Evolutionary conservation across 176 grass and related monocot species (phyloP).

Genomic region (Oryza meridionalis): DNA sequence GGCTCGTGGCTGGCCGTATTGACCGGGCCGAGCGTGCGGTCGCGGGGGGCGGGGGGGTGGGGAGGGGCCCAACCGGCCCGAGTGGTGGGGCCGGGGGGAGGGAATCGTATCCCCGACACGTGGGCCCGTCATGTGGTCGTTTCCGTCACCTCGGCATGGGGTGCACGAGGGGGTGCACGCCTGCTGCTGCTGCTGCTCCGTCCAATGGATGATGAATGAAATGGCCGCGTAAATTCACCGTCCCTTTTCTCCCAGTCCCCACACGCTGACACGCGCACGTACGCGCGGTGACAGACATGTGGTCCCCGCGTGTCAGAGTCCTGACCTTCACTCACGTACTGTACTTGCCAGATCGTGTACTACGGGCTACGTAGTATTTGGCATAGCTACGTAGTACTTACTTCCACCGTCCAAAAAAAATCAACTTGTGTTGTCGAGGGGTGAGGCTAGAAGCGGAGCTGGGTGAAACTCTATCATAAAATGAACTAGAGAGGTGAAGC

Average conservation of each 20-base stretch:
- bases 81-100: background rate
- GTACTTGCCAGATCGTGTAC: too few relatives aligned
- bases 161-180: constrained; percentile 33
- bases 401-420: too few relatives aligned
- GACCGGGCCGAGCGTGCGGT: constrained; percentile 38
- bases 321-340: background rate
- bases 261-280: background rate
- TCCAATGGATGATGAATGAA: background rate
- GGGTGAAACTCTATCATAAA: too few relatives aligned
- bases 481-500: too few relatives aligned
- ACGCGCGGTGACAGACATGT: background rate
- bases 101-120: constrained; percentile 45
- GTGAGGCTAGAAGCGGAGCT: too few relatives aligned
- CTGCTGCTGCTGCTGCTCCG: background rate
- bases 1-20: background rate
- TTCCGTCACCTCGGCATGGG: constrained; percentile 49
- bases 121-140: constrained; percentile 40
- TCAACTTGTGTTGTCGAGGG: too few relatives aligned
- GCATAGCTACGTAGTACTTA: too few relatives aligned
- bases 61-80: background rate
- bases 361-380: too few relatives aligned
- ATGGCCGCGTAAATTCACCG: background rate
- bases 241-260: too few relatives aligned
- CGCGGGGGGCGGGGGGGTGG: too few relatives aligned
- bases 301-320: background rate